Base-by-base conservation (phyloP, 2,329 filamentous ascomycete genomes). In the Amesomyces nigricolor region DNA sequence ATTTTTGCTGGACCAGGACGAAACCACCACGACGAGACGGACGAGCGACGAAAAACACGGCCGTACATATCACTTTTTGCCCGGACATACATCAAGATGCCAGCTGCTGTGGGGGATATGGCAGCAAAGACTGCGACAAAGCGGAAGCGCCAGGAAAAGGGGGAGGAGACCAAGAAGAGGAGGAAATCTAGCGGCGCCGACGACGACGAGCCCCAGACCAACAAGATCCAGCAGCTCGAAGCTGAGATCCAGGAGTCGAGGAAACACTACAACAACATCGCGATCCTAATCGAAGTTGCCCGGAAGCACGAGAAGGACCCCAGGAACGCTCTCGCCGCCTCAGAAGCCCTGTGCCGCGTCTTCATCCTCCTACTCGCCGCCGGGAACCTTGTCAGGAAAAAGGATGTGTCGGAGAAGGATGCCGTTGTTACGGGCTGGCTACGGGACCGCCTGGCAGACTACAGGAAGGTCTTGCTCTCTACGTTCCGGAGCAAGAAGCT, bases 221-320 rank as follows among this genome's bases (percentile, higher is more conserved):
- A 81, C 54, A 80, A 83, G 60, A 88, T 96, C 57, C 73, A 92
- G 42, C 73, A 82, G 52, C 79, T 96, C 53, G 91, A 96, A 73
- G 78, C 82, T 60, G 86, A 88, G 55, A 91, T 97, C 53, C 73
- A 91, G 59, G 86, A 94, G 70, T 95, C 91, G 48, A 88, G 85
- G 66, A 89, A 91, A 70, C 82, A 96, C 72, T 95, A 95, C 78
- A 95, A 96, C 76, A 90, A 95, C 67, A 92, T 97, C 65, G 79
- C 83, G 7, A 81, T 79, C 10, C 73, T 97, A 38, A 75, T 95
- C 45, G 78, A 78, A 42, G 79, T 83, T 64, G 72, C 83, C 38
- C 68, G 79, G 65, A 74, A 73, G 37, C 73, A 74, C 29, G 70
- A 78, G 2, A 68, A 75, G 17, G 75, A 79, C 16, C 70, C 75